phyloP scores from a whole-genome alignment of 2,329 filamentous ascomycete genomes.

The Fusarium chaquense region DNA sequence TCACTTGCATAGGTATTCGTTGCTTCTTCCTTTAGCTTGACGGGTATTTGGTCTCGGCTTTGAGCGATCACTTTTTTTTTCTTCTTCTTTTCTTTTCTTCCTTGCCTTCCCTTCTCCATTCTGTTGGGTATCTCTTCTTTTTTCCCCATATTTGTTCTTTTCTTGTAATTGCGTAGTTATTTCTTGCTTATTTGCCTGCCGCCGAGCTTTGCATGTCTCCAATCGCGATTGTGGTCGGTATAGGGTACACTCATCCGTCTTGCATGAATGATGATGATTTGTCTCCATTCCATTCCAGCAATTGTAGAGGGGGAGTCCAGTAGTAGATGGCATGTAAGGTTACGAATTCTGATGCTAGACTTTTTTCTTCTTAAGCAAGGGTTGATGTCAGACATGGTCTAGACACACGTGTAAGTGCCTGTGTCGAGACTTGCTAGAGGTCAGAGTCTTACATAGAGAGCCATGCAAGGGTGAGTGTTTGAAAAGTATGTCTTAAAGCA shows the following conservation, averaged over 20 bases:
- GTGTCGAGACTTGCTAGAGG: not conserved
- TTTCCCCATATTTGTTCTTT: not conserved
- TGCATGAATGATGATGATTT: not conserved
- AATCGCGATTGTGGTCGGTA: not conserved
- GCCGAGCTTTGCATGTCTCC: not conserved
- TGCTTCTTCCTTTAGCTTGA: conserved; percentile 17
- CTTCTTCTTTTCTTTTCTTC: not conserved
- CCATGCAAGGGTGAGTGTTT: conserved; percentile 23
- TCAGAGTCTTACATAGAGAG: not conserved
- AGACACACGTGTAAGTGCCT: conserved; percentile 22
- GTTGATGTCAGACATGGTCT: conserved; percentile 18
- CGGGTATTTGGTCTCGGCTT: conserved; percentile 1
- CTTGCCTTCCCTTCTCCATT: not conserved
- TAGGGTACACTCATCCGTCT: conserved; percentile 20
- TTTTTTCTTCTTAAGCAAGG: conserved; percentile 8
- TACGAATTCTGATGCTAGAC: conserved; percentile 7
- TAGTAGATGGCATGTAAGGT: conserved; percentile 26
- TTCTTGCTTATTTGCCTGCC: conserved; percentile 2
- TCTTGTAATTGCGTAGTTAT: not conserved
- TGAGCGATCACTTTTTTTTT: not conserved
- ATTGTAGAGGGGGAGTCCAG: not conserved
- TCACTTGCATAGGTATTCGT: conserved; percentile 1
- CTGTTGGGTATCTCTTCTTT: not conserved
- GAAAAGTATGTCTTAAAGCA: not conserved
- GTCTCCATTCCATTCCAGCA: conserved; percentile 38